A percentile compares a stretch with the other conserved stretches of the same genome.
phyloP scores from a whole-genome alignment of 106 monocot genomes.

The Dendrobium catenatum region DNA sequence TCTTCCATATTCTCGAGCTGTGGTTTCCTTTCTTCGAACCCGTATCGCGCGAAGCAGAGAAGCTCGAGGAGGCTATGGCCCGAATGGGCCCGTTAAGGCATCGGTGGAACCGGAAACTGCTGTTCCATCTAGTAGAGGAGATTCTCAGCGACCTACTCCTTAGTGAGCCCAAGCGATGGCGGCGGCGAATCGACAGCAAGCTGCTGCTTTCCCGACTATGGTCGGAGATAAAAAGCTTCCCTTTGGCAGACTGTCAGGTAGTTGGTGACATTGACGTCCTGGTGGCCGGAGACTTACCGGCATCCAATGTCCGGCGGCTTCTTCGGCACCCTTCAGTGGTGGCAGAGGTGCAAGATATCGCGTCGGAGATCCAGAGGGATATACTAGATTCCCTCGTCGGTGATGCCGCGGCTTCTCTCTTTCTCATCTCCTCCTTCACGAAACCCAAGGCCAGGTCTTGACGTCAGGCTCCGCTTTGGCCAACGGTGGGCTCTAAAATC shows the following conservation, averaged over 20 bases:
- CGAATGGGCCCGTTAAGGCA: constrained; percentile 22
- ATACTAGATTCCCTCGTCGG: constrained; percentile 35
- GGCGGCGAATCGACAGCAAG: constrained; percentile 1
- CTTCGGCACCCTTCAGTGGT: constrained; percentile 39
- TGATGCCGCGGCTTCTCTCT: constrained; percentile 7
- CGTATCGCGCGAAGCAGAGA: no score
- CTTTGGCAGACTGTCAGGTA: constrained; percentile 37
- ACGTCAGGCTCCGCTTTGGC: neutral
- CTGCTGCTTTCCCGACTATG: constrained; percentile 26
- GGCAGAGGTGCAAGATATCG: constrained; percentile 34
- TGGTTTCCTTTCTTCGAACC: neutral
- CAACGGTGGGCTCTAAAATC: no score
- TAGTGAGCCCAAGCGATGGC: neutral
- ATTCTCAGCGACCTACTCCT: constrained; percentile 40
- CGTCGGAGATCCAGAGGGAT: constrained; percentile 27
- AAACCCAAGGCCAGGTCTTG: neutral
- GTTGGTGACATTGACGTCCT: constrained; percentile 48
- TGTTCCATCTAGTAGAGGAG: constrained; percentile 78
- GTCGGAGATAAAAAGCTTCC: constrained; percentile 34
- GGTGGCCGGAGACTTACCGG: constrained; percentile 37
- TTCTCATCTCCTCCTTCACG: neutral
- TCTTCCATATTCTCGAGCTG: constrained; percentile 80
- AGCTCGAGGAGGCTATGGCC: constrained; percentile 11
- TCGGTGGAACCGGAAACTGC: constrained; percentile 79
- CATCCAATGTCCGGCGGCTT: constrained; percentile 23